Evolutionary conservation across 768 basidiomycete species (phyloP), one percentile per base, ranked within the genome.

Genomic region (Symmetrospora coprosmae): DNA sequence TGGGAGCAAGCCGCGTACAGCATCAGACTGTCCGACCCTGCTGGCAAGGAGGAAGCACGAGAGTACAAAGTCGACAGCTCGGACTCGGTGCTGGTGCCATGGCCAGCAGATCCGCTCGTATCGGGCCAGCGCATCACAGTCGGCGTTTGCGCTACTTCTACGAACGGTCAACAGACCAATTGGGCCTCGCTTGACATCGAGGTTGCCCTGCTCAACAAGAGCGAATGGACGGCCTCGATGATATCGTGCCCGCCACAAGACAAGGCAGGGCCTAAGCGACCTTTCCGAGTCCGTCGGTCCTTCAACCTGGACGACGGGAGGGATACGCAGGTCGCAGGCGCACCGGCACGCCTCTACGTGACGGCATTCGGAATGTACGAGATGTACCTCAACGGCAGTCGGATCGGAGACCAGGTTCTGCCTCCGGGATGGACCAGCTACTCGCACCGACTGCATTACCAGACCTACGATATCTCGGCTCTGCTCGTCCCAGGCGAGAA

Each of bases 391-490:
- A 72, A 72, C 56, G 71, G 69, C 19, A n/a, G 60, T 19, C 47
- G 38, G 4, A 63, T 72, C 13, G 70, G 67, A 31, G 66, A 68
- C 37, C 65, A 71, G 14, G 43, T 68, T 23, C 59, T 72, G 11
- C 47, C 65, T 5, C 71, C 71, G 4, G 71, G 71, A 16, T 72
- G 71, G 71, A 61, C 60, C 17, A 63, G 59, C 31, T 72, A 72
- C 59, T 37, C 65, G 19, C 61, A 70, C 59, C 63, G 64, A 21
- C 63, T 66, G 9, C 41, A 65, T 41, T 72, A 68, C 37, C 71
- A 72, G 61, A 66, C 63, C 6, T 70, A 65, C 55, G 69, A 71
- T 45, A 46, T 72, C 34, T 25, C 58, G 3, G 4, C 19, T 1
- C 38, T 65, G 14, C 51, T 71, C 13, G 35, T 23, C 19, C 8